These are phyloP conservation scores for Cystobasidium onofrii DNA, from an alignment of 768 basidiomycete species.

Conservation along the genomic window DNA sequence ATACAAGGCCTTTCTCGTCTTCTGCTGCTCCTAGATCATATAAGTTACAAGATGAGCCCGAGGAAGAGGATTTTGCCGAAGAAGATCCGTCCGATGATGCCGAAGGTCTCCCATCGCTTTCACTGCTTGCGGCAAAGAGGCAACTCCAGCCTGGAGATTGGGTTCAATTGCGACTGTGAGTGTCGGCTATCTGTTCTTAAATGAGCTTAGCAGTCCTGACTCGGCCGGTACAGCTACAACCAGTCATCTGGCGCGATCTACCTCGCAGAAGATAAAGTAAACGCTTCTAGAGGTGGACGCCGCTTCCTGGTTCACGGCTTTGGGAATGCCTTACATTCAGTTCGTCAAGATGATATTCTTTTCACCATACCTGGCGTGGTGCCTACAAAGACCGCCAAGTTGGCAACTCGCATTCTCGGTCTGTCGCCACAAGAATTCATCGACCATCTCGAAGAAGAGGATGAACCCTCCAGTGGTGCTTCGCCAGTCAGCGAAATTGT, in stretches of 20 bases:
- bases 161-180: constrained; percentile 24
- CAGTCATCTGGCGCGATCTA: constrained; percentile 18
- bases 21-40: background rate
- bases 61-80: background rate
- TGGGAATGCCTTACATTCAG: background rate
- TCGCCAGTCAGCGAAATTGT: background rate
- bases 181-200: background rate
- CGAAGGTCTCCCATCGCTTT: background rate
- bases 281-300: background rate
- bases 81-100: background rate
- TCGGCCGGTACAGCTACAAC: background rate
- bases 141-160: constrained; percentile 22
- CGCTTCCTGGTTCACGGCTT: constrained; percentile 12
- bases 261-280: background rate
- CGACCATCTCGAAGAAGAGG: background rate
- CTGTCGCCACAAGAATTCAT: constrained; percentile 14
- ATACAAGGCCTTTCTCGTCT: background rate
- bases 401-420: constrained; percentile 1
- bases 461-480: background rate
- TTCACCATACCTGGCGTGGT: constrained; percentile 5
- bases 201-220: background rate
- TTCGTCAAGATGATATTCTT: constrained; percentile 13
- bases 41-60: background rate
- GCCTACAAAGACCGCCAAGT: background rate
- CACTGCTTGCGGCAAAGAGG: background rate